These are phyloP conservation scores for Coniosporium apollinis DNA, from an alignment of 495 filamentous ascomycete genomes.

Conservation along the genomic window DNA sequence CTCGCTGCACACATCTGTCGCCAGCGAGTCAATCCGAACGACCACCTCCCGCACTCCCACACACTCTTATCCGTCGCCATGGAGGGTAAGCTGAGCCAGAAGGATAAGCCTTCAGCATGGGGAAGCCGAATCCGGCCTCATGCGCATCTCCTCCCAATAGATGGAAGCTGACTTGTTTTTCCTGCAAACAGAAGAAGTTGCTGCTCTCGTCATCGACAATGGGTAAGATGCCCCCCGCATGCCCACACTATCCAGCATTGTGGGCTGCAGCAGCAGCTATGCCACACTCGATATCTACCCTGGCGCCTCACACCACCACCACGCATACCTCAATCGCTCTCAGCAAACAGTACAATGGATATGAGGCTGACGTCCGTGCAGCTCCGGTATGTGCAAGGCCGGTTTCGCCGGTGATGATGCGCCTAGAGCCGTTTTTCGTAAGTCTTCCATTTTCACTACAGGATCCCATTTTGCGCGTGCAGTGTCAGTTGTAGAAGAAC, in stretches of 20 bases:
- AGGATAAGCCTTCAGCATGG: neutral
- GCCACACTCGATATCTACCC: no score
- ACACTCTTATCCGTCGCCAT: slow-evolving; percentile 38
- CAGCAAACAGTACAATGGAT: neutral
- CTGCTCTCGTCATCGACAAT: slow-evolving; percentile 99
- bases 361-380: slow-evolving; percentile 20
- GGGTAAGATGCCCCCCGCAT: slow-evolving; percentile 50
- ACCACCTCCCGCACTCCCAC: no score
- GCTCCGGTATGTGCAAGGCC: slow-evolving; percentile 99
- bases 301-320: no score
- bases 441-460: slow-evolving; percentile 38
- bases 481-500: no score
- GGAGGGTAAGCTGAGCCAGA: slow-evolving; percentile 51
- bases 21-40: no score
- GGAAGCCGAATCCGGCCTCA: no score
- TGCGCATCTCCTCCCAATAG: slow-evolving; percentile 1
- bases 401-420: slow-evolving; percentile 99
- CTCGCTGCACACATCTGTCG: no score
- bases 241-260: no score
- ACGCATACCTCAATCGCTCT: no score
- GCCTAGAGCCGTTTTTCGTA: slow-evolving; percentile 98
- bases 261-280: slow-evolving; percentile 13
- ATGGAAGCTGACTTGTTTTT: slow-evolving; percentile 34
- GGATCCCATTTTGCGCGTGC: neutral
- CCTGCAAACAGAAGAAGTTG: slow-evolving; percentile 86